These are phyloP conservation scores for Aureobasidium sp. DNA, from an alignment of 2,329 filamentous ascomycete genomes.

Conservation along the genomic window DNA sequence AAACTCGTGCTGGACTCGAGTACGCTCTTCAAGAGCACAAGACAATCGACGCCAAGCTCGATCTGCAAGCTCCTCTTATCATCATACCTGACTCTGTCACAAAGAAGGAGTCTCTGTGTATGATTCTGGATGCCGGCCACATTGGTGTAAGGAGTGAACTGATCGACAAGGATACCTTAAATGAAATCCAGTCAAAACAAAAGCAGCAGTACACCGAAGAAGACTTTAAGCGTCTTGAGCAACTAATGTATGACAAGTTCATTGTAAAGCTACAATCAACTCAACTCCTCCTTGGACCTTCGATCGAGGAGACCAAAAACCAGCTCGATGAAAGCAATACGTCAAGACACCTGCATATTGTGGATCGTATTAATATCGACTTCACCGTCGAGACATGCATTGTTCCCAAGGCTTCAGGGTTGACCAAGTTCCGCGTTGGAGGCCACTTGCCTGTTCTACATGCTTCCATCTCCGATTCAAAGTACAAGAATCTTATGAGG, in stretches of 20 bases:
- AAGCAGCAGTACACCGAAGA: constrained; percentile 79
- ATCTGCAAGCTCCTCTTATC: constrained; percentile 90
- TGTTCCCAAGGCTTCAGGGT: constrained; percentile 85
- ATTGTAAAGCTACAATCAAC: constrained; percentile 87
- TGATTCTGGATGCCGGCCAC: constrained; percentile 94
- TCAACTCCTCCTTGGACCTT: constrained; percentile 89
- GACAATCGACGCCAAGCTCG: constrained; percentile 91
- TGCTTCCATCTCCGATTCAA: constrained; percentile 83
- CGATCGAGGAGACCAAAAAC: constrained; percentile 79
- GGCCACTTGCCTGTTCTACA: constrained; percentile 89
- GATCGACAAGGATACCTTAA: constrained; percentile 83
- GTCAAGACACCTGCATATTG: constrained; percentile 69
- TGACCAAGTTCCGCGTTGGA: constrained; percentile 86
- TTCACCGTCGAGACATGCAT: constrained; percentile 96
- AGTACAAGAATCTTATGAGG: constrained; percentile 96
- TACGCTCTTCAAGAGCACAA: constrained; percentile 97
- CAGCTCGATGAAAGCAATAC: constrained; percentile 65
- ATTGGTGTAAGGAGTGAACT: constrained; percentile 90
- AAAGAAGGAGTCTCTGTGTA: constrained; percentile 68
- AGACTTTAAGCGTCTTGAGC: constrained; percentile 81
- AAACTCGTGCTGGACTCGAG: constrained; percentile 90
- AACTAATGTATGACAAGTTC: constrained; percentile 97
- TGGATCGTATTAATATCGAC: constrained; percentile 95
- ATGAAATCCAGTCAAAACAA: constrained; percentile 85
- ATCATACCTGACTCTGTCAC: constrained; percentile 94